Evolutionary conservation across 345 rosid genomes (phyloP).

Genomic region (Luvunga scandens): DNA sequence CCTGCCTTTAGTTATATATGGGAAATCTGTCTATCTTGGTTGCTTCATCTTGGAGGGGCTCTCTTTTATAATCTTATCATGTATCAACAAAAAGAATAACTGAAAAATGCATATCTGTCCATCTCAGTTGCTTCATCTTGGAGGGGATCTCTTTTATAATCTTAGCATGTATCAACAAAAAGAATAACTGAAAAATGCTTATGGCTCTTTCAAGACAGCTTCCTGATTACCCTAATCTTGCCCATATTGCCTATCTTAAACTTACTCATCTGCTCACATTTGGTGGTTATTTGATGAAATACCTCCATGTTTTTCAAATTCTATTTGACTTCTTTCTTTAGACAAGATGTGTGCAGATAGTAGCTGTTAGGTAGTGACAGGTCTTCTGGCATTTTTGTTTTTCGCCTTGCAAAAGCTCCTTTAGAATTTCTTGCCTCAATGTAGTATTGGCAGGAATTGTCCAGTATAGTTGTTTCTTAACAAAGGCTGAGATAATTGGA

Average conservation of each 20-base stretch:
- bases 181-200: too few relatives aligned
- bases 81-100: too few relatives aligned
- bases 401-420: neutral
- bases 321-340: neutral
- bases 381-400: neutral
- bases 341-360: neutral
- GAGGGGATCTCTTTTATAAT: neutral
- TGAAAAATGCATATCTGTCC: too few relatives aligned
- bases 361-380: neutral
- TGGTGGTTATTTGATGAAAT: neutral
- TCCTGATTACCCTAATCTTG: neutral
- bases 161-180: neutral
- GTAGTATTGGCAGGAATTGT: neutral
- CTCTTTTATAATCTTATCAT: neutral
- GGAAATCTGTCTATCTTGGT: neutral
- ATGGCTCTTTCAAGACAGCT: neutral
- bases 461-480: neutral
- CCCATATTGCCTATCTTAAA: neutral
- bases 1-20: conserved; percentile 1
- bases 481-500: neutral
- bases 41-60: neutral
- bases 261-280: neutral
- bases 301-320: neutral
- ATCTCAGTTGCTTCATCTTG: neutral
- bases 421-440: neutral